Evolutionary conservation across 441 rosid genomes (phyloP).

Genomic region (Breynia disticha): DNA sequence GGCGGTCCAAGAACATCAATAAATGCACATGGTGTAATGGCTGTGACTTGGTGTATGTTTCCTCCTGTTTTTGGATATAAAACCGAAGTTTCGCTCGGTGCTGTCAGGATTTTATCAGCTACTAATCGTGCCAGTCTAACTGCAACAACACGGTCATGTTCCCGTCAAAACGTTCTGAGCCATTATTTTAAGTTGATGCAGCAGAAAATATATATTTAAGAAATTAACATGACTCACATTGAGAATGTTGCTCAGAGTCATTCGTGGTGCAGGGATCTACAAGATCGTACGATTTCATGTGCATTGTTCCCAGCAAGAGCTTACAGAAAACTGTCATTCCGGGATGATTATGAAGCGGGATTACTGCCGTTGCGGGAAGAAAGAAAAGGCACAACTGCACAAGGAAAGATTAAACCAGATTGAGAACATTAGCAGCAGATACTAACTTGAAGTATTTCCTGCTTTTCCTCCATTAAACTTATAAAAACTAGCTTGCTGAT

Average conservation of each 20-base stretch:
- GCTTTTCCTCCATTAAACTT: too few species aligned
- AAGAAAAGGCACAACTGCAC: constrained; percentile 52
- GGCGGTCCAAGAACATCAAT: constrained; percentile 37
- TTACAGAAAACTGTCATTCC: constrained; percentile 60
- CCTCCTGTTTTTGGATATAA: constrained; percentile 40
- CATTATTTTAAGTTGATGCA: neutral
- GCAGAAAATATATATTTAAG: neutral
- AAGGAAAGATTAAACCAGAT: neutral
- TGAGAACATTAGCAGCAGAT: too few species aligned
- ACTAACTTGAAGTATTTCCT: too few species aligned
- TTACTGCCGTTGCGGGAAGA: constrained; percentile 41
- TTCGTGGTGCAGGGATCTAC: constrained; percentile 18
- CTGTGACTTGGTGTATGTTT: constrained; percentile 36
- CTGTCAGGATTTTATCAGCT: constrained; percentile 19
- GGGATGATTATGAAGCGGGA: constrained; percentile 63
- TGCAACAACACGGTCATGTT: constrained; percentile 14
- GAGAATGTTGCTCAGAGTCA: constrained; percentile 5
- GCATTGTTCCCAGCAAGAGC: constrained; percentile 51
- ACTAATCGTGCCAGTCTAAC: constrained; percentile 30
- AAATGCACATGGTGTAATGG: constrained; percentile 30
- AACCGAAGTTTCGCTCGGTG: constrained; percentile 28
- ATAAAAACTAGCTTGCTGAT: neutral
- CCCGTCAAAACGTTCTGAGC: neutral
- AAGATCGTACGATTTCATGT: constrained; percentile 52
- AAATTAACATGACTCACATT: constrained; percentile 24